These are phyloP conservation scores for Cordia subcordata DNA, from an alignment of 257 asterid species.

Conservation along the genomic window DNA sequence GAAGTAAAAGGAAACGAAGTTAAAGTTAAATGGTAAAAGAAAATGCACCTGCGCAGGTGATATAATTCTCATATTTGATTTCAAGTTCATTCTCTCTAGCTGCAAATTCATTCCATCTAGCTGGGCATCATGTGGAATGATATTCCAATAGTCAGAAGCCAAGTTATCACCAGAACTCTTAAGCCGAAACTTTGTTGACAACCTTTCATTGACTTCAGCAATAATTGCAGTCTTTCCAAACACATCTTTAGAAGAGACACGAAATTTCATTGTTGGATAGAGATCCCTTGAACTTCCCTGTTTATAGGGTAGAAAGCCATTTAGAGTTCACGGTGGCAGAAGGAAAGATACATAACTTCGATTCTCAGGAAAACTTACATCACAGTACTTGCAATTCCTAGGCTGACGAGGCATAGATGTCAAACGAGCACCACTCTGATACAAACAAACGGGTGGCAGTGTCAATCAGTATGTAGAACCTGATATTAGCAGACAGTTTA, in stretches of 20 bases:
- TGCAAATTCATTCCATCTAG: slow-evolving; percentile 25
- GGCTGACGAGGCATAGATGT: slow-evolving; percentile 24
- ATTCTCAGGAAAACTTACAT: slow-evolving; percentile 51
- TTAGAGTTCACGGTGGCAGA: slow-evolving; percentile 17
- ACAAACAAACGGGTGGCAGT: slow-evolving; percentile 25
- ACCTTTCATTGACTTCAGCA: slow-evolving; percentile 52
- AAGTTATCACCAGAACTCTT: slow-evolving; percentile 22
- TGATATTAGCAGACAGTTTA: slow-evolving; percentile 2
- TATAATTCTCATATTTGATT: slow-evolving; percentile 48
- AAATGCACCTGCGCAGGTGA: slow-evolving; percentile 71
- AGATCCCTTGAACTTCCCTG: slow-evolving; percentile 56
- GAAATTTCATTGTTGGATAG: slow-evolving; percentile 75
- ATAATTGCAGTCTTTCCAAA: slow-evolving; percentile 67
- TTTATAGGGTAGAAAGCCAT: slow-evolving; percentile 26
- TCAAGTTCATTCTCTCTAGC: slow-evolving; percentile 26
- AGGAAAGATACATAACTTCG: slow-evolving; percentile 9
- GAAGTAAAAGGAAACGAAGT: background rate
- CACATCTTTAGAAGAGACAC: slow-evolving; percentile 64
- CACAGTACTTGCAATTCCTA: slow-evolving; percentile 68
- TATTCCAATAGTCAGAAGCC: slow-evolving; percentile 84
- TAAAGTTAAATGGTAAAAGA: background rate
- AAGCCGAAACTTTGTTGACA: slow-evolving; percentile 11
- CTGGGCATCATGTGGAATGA: slow-evolving; percentile 58
- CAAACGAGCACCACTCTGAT: slow-evolving; percentile 39
- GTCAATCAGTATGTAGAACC: slow-evolving; percentile 19